Conservation (phyloP, 192 early-diverging fungal species). For the Coemansia sp. region DNA sequence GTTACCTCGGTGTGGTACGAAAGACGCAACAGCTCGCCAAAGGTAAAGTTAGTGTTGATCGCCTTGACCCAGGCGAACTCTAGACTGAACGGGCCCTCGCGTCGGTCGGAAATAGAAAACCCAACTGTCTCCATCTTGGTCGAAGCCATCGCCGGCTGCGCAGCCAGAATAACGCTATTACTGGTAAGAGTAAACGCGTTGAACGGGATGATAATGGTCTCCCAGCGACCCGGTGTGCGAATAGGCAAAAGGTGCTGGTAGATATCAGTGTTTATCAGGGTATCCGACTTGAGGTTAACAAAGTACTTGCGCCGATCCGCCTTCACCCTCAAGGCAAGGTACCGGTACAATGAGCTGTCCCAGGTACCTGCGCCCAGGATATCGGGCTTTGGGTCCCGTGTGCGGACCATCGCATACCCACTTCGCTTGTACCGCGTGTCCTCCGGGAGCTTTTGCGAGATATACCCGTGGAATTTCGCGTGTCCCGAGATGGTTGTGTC, state of each 20-base stretch:
- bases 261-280: constrained; percentile 77
- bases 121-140: constrained; percentile 87
- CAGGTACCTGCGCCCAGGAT: constrained; percentile 76
- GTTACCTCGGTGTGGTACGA: constrained; percentile 29
- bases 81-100: constrained; percentile 80
- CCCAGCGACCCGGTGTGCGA: constrained; percentile 87
- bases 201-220: constrained; percentile 90
- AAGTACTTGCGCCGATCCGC: constrained; percentile 85
- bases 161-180: constrained; percentile 81
- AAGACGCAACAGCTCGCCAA: constrained; percentile 71
- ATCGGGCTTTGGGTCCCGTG: constrained; percentile 68
- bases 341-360: constrained; percentile 85
- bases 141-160: constrained; percentile 84
- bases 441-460: constrained; percentile 77
- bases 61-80: constrained; percentile 93
- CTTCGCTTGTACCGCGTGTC: constrained; percentile 70
- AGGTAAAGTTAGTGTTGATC: constrained; percentile 75
- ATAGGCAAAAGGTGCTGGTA: constrained; percentile 93
- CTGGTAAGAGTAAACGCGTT: constrained; percentile 89
- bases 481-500: constrained; percentile 69
- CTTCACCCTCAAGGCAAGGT: constrained; percentile 75
- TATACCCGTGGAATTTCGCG: constrained; percentile 74
- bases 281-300: constrained; percentile 91
- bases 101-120: constrained; percentile 77
- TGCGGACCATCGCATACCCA: constrained; percentile 91